Evolutionary conservation across 2,329 filamentous ascomycete species (phyloP).

Genomic region (Ascochyta rabiei): DNA sequence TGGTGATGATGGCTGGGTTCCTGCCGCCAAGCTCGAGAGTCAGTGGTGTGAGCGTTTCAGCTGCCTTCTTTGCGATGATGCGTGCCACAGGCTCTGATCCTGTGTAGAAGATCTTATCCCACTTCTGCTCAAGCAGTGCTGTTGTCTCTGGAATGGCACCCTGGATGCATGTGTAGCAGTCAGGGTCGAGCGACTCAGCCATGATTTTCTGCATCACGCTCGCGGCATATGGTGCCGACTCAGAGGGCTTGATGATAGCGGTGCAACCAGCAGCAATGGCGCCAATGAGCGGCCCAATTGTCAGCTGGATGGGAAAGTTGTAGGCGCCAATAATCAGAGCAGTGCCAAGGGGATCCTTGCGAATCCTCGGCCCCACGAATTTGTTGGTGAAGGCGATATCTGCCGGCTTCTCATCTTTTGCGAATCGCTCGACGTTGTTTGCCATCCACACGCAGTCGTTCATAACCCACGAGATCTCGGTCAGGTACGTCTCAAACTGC

Average conservation of each 20-base stretch:
- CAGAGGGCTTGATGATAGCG: slow-evolving; percentile 87
- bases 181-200: slow-evolving; percentile 74
- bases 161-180: slow-evolving; percentile 78
- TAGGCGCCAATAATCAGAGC: slow-evolving; percentile 88
- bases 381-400: slow-evolving; percentile 73
- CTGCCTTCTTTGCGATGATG: slow-evolving; percentile 60
- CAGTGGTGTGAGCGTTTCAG: slow-evolving; percentile 73
- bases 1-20: slow-evolving; percentile 92
- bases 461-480: slow-evolving; percentile 78
- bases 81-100: slow-evolving; percentile 75
- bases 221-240: slow-evolving; percentile 76
- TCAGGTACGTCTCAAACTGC: slow-evolving; percentile 72
- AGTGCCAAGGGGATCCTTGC: slow-evolving; percentile 85
- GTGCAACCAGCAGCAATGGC: slow-evolving; percentile 94
- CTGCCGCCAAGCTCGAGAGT: slow-evolving; percentile 87
- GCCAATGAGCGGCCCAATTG: slow-evolving; percentile 78
- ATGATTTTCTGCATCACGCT: slow-evolving; percentile 81
- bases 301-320: slow-evolving; percentile 90
- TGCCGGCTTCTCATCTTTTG: slow-evolving; percentile 76
- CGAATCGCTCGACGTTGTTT: slow-evolving; percentile 80
- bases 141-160: slow-evolving; percentile 82
- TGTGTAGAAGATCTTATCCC: slow-evolving; percentile 98
- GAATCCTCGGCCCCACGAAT: slow-evolving; percentile 74
- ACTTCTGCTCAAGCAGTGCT: slow-evolving; percentile 82
- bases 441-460: slow-evolving; percentile 81